Percentiles rank a stretch among this genome's conserved stretches.
These are phyloP conservation scores for Hypoxylon sp. DNA, from an alignment of 2,329 filamentous ascomycete species.

Conservation along the genomic window DNA sequence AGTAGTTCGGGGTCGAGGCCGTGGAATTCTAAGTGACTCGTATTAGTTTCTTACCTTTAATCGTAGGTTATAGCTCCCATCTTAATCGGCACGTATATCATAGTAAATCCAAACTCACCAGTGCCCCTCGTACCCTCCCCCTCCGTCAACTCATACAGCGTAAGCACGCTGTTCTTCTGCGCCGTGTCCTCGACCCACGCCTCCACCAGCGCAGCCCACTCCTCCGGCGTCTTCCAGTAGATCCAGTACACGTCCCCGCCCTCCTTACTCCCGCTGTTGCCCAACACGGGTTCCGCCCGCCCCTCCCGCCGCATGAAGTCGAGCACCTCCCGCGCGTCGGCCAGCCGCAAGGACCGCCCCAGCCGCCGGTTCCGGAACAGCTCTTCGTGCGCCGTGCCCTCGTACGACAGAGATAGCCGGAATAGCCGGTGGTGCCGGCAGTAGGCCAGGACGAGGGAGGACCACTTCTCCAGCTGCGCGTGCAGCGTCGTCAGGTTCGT, in stretches of 20 bases:
- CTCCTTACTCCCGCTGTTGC: conserved; percentile 17
- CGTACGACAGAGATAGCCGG: conserved; percentile 75
- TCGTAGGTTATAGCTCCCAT: neutral
- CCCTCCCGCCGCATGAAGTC: conserved; percentile 72
- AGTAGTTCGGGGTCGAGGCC: conserved; percentile 90
- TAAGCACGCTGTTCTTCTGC: conserved; percentile 90
- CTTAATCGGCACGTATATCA: neutral
- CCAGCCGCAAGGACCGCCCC: conserved; percentile 64
- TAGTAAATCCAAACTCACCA: conserved; percentile 62
- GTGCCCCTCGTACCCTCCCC: conserved; percentile 83
- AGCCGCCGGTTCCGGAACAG: conserved; percentile 73
- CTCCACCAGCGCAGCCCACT: conserved; percentile 87
- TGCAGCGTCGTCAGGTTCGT: conserved; percentile 80
- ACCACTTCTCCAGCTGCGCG: conserved; percentile 88
- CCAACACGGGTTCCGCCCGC: conserved; percentile 74
- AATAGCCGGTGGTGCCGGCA: conserved; percentile 83
- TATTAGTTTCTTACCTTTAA: conserved; percentile 20
- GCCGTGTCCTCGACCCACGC: conserved; percentile 89
- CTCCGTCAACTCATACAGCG: conserved; percentile 90
- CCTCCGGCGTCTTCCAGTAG: conserved; percentile 88
- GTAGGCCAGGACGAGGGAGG: conserved; percentile 86
- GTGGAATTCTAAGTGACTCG: conserved; percentile 75
- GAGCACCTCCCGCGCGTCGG: conserved; percentile 71
- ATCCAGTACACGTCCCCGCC: conserved; percentile 73
- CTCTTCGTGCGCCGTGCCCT: conserved; percentile 48